Percentiles rank a stretch among this genome's conserved stretches.
Conservation (phyloP, 768 basidiomycete genomes). For the Xanthoconium stramineum region DNA sequence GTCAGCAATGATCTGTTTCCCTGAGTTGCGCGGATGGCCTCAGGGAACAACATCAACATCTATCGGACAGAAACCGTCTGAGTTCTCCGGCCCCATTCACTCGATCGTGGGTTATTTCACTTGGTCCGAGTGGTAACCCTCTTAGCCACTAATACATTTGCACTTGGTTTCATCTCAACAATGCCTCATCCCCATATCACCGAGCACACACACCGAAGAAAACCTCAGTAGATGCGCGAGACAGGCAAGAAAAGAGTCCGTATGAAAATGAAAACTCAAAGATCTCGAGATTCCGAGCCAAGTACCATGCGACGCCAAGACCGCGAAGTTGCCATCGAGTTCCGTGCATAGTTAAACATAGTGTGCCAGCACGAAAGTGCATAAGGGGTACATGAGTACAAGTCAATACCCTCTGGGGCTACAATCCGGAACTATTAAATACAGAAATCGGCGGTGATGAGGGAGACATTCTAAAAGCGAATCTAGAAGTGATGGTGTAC, state of each 20-base stretch:
- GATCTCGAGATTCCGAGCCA: background rate
- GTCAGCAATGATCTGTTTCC: background rate
- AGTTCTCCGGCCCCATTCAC: background rate
- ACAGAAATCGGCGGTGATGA: background rate
- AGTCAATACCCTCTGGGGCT: background rate
- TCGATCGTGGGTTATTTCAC: background rate
- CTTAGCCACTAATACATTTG: background rate
- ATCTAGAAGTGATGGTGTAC: background rate
- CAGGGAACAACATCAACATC: background rate
- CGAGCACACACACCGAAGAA: background rate
- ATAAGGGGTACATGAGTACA: background rate
- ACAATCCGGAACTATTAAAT: constrained; percentile 1
- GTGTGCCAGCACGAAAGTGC: background rate
- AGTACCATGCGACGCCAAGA: background rate
- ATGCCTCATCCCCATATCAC: background rate
- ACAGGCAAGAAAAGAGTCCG: background rate
- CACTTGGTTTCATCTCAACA: background rate
- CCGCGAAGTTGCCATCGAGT: background rate
- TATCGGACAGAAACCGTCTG: background rate
- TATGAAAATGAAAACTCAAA: background rate
- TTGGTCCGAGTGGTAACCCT: background rate
- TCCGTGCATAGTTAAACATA: background rate
- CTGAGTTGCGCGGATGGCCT: background rate
- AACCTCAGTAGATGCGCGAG: background rate
- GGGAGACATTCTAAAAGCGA: background rate